These are phyloP conservation scores for Vachellia collinsii DNA, from an alignment of 306 rosid species.

Conservation along the genomic window DNA sequence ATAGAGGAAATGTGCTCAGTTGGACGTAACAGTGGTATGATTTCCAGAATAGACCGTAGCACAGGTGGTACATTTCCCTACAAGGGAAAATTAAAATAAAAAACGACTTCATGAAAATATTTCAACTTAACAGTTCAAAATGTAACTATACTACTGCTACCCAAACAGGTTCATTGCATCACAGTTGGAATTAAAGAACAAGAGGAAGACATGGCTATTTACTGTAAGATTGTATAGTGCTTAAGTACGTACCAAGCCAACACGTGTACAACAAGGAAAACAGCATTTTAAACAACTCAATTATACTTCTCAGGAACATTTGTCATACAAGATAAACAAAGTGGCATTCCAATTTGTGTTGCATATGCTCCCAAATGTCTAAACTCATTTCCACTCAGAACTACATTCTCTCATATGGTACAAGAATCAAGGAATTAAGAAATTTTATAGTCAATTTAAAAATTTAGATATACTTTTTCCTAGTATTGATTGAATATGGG, in stretches of 20 bases:
- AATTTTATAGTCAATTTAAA: conserved; percentile 9
- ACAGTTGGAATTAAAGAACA: conserved; percentile 1
- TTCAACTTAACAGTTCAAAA: conserved; percentile 9
- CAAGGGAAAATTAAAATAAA: conserved; percentile 1
- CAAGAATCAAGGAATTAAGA: conserved; percentile 7
- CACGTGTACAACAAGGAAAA: conserved; percentile 8
- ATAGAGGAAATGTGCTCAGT: conserved; percentile 69
- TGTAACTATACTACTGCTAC: conserved; percentile 8
- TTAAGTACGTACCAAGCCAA: neutral
- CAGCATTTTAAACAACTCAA: neutral
- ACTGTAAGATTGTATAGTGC: neutral
- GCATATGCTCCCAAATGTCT: conserved; percentile 15
- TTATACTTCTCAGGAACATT: neutral
- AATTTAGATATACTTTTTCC: conserved; percentile 22
- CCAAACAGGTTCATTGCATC: neutral
- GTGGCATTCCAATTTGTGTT: conserved; percentile 18
- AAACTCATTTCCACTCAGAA: neutral
- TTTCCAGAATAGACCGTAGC: conserved; percentile 79
- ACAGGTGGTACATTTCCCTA: conserved; percentile 91
- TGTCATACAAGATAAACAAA: neutral
- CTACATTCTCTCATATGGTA: conserved; percentile 7
- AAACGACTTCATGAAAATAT: conserved; percentile 23
- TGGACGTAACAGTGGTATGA: conserved; percentile 80
- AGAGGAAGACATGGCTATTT: conserved; percentile 21
- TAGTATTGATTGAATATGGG: conserved; percentile 9